phyloP scores from a whole-genome alignment of 2,329 filamentous ascomycete genomes.

The Trichoderma semiorbis region DNA sequence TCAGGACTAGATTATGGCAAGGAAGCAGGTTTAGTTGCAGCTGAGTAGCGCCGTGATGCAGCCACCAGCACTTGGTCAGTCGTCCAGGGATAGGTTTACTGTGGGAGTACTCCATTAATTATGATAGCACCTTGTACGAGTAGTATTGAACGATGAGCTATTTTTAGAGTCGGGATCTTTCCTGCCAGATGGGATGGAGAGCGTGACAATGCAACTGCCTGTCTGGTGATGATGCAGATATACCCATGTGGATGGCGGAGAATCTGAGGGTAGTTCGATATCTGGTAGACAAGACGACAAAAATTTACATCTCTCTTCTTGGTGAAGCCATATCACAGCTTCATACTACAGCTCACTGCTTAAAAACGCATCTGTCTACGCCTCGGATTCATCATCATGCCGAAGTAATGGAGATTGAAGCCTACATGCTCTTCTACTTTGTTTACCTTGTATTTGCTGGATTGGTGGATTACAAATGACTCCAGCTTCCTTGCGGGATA shows the following conservation, averaged over 20 bases:
- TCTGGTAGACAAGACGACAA: background rate
- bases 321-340: background rate
- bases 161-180: background rate
- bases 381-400: background rate
- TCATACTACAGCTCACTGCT: rapidly evolving
- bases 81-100: background rate
- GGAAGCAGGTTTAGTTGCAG: background rate
- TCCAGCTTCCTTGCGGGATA: background rate
- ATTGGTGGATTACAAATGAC: background rate
- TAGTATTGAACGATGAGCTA: background rate
- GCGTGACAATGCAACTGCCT: background rate
- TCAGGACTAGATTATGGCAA: background rate
- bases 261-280: background rate
- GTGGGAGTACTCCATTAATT: background rate
- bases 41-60: background rate
- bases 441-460: background rate
- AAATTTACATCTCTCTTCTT: background rate
- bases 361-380: background rate
- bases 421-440: background rate
- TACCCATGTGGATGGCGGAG: background rate
- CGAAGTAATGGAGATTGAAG: background rate
- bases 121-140: background rate
- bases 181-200: background rate
- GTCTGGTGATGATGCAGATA: background rate
- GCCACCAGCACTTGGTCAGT: background rate